Evolutionary conservation across 495 filamentous ascomycete species (phyloP), one percentile per base, ranked within the genome.

Genomic region (Xylaria flabelliformis): DNA sequence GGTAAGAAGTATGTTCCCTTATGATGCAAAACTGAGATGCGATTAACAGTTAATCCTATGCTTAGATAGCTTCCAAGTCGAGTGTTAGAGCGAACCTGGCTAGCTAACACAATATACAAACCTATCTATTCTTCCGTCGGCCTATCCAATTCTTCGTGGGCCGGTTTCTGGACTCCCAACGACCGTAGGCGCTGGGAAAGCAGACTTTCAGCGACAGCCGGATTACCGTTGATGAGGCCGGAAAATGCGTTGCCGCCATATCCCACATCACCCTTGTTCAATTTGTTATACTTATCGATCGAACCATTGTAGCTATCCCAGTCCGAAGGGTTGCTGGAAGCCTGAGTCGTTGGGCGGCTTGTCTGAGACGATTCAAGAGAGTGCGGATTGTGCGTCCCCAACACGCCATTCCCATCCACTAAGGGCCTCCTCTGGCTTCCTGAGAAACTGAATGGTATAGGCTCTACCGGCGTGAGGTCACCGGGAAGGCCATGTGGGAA

Each of bases 221-320:
- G 75, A 24, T 76, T 76, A 21, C 70, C 76, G 56, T 76, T 75
- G 44, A 78, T 77, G 12, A 76, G 74, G 15, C 41, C 72, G 41
- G 73, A 71, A 46, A 87, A 90, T 13, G 85, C 82, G 73, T 90
- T 87, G 12, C 90, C 91, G 7, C 87, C 90, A 72, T 93, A 94
- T 26, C 90, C 91, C 17, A 82, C 79, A 76, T 93, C 90, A 19
- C 88, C 90, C 75, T 86, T 92, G 76, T 75, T 90, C 48, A 92
- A 88, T 76, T 93, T 94, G 72, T 85, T 88, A 74, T 93, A 92
- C 26, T 81, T 75, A 50, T 80, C 82, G 32, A 78, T 79, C 42
- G 72, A 68, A 7, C 66, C 58, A 44, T 70, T 42, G 12, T 55
- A 58, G 64, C 74, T 72, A 62, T 34, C 70, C 74, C 59, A 78